Conservation (phyloP, 768 basidiomycete genomes). For the Termitomyces titanicus region DNA sequence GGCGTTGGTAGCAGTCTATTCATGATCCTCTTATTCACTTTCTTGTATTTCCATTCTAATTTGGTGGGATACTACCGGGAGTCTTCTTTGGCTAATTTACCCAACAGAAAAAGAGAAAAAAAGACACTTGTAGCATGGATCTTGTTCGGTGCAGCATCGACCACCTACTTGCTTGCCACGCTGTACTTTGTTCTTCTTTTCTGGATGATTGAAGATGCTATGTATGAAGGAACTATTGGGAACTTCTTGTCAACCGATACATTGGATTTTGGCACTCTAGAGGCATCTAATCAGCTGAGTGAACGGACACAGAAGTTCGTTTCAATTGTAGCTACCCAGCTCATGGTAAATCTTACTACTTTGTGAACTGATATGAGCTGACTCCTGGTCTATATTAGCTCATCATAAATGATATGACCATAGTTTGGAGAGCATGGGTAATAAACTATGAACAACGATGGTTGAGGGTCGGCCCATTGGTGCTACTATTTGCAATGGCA, state of each 20-base stretch:
- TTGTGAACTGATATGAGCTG: background rate
- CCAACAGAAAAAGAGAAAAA: background rate
- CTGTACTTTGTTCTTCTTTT: background rate
- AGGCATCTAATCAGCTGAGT: background rate
- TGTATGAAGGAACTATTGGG: background rate
- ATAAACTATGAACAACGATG: background rate
- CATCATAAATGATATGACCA: background rate
- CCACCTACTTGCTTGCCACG: background rate
- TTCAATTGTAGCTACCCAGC: background rate
- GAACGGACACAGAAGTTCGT: background rate
- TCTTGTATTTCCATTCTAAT: background rate
- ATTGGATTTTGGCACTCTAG: background rate
- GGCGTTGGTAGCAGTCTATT: background rate
- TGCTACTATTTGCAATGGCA: background rate
- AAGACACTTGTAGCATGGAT: background rate
- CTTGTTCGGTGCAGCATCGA: background rate
- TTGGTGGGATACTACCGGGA: too few species aligned
- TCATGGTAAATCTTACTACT: background rate
- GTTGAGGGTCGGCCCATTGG: background rate
- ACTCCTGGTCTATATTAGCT: background rate
- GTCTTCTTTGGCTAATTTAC: background rate
- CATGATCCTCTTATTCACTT: background rate
- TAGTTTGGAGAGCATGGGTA: background rate
- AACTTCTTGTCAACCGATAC: too few species aligned
- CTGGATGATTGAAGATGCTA: background rate